These are phyloP conservation scores for Hemileia vastatrix DNA, from an alignment of 1,284 basidiomycete genomes.

Conservation along the genomic window DNA sequence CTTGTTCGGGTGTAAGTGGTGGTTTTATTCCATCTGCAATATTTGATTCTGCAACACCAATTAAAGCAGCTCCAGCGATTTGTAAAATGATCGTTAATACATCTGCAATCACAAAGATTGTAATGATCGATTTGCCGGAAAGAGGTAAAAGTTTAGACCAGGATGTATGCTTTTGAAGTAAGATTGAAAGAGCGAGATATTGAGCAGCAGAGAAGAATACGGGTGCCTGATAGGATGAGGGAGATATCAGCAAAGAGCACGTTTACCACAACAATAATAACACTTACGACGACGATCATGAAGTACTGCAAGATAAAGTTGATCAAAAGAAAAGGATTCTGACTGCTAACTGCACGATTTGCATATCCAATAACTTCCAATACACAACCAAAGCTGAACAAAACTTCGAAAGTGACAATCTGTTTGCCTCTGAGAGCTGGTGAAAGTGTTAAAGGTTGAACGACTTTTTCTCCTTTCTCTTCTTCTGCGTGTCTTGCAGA, in stretches of 20 bases:
- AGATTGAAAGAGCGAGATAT: constrained; percentile 42
- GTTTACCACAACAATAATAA: no score
- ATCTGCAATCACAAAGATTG: constrained; percentile 45
- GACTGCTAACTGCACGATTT: constrained; percentile 22
- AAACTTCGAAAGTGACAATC: constrained; percentile 26
- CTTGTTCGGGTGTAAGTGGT: constrained; percentile 38
- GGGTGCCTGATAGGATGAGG: constrained; percentile 35
- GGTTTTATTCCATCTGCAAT: constrained; percentile 29
- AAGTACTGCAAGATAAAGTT: constrained; percentile 44
- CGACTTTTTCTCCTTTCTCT: no score
- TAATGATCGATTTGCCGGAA: background rate
- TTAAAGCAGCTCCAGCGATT: constrained; percentile 46
- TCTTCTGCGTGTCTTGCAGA: no score
- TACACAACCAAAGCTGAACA: constrained; percentile 27
- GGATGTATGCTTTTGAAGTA: constrained; percentile 31
- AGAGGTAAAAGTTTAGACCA: background rate
- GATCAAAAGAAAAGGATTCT: constrained; percentile 29
- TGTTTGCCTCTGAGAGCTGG: no score
- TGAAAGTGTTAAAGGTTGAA: no score
- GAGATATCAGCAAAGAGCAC: background rate
- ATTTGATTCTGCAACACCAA: constrained; percentile 45
- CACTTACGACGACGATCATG: constrained; percentile 47
- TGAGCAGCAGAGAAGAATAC: constrained; percentile 46
- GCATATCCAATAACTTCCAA: constrained; percentile 30
- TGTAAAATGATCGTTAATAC: constrained; percentile 45